Evolutionary conservation across 352 stramenopile species (phyloP).

Genomic region (Globisporangium orthogonon): DNA sequence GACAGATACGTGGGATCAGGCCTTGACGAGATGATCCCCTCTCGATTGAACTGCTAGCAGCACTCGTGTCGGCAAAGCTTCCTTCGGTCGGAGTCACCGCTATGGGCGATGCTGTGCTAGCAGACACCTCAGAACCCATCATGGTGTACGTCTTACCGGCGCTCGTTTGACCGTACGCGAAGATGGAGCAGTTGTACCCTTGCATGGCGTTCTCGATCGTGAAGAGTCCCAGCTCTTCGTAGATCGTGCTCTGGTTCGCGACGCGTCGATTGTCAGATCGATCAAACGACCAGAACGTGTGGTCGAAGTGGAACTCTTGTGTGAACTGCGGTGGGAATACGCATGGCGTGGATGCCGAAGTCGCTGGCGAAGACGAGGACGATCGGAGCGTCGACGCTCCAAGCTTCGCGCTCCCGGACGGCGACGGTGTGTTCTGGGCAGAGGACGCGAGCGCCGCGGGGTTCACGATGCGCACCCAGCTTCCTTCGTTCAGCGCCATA

Average conservation of each 20-base stretch:
- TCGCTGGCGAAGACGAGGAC: neutral
- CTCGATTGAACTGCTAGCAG: neutral
- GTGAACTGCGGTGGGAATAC: constrained; percentile 45
- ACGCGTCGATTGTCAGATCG: constrained; percentile 18
- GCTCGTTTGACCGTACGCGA: constrained; percentile 67
- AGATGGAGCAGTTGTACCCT: constrained; percentile 72
- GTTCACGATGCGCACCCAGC: constrained; percentile 56
- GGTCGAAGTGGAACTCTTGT: constrained; percentile 68
- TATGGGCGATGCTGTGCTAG: constrained; percentile 1
- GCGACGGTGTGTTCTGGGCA: constrained; percentile 3
- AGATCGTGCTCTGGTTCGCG: constrained; percentile 48
- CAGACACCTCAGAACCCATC: constrained; percentile 28
- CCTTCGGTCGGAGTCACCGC: neutral
- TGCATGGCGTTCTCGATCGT: constrained; percentile 48
- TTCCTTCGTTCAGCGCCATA: constrained; percentile 33
- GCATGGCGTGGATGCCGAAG: neutral
- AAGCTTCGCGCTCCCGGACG: neutral
- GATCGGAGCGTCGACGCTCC: neutral
- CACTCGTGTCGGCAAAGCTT: neutral
- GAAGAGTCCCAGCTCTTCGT: constrained; percentile 47
- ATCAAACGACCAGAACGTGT: constrained; percentile 72
- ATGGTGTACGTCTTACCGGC: constrained; percentile 75
- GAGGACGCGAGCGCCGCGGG: constrained; percentile 28
- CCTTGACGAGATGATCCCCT: constrained; percentile 18
- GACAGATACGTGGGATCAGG: constrained; percentile 57